Base-by-base conservation (phyloP, 2,329 filamentous ascomycete genomes). In the Cercospora brassicicola region DNA sequence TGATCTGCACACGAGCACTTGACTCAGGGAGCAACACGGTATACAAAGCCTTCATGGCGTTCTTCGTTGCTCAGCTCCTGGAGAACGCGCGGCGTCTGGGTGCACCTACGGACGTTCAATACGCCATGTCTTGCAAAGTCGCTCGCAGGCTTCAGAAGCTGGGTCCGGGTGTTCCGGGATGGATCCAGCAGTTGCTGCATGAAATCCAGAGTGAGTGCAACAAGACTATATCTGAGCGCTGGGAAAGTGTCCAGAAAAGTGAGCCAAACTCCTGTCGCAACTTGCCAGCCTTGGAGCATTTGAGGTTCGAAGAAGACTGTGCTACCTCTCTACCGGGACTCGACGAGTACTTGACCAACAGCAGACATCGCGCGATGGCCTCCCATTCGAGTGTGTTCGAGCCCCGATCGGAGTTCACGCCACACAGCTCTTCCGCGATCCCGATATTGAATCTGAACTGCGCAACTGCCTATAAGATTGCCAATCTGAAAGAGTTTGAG, bases 1-100 rank as follows among this genome's bases (percentile, higher is more conserved):
- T 88, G 0, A 81, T 84, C 5, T 79, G 91, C 1, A 28, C 60
- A 4, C 66, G 73, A 3, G 13, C 45, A 5, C 13, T 51, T 4
- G 13, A 3, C 45, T 13, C 45, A 5, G 45, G 45, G 45, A 51
- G 45, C 5, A 51, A 51, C 6, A 10, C 13, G 8, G 20, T 30
- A 1, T 70, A 70, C 62, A 70, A 70, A 23, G 28, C 55, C 5
- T 67, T 66, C 59, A 67, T 67, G 39, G 28, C 60, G n/a, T 67
- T 36, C 9, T 36, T 70, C 11, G 18, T 63, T 2, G 62, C 62
- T 18, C 28, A 66, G 56, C 13, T 67, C 6, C 20, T 70, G 30
- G 23, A 23, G 23, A 23, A 23, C 23, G 23, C 23, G 23, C 23
- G 23, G 23, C 23, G 23, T 23, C 23, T 23, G 23, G 23, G 23